Base-by-base conservation (phyloP, 2,329 filamentous ascomycete species). In the Fusarium miscanthi region DNA sequence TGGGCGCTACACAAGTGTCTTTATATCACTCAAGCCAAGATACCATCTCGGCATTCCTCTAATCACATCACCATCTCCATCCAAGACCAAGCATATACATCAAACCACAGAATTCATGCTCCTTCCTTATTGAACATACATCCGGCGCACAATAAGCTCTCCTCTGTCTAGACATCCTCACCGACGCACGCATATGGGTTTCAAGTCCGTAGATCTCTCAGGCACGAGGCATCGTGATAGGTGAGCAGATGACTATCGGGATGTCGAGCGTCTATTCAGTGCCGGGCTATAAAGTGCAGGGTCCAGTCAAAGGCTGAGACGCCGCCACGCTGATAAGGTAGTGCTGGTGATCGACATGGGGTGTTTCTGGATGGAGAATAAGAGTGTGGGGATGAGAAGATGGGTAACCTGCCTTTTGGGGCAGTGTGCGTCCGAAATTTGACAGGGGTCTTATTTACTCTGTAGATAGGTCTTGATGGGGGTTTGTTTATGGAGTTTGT, bases 221-320 rank as follows among this genome's bases (percentile, higher is more conserved):
- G 41, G 51, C 71, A 73, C 71, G 71, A 72, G 71, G 71, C 41
- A 40, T 52, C n/a, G 52, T 72, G 71, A 73, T 73, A 74, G 71
- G 71, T 30, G 59, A 60, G 51, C 41, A 48, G 46, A 31, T 42
- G 40, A 49, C 27, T 49, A 49, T 51, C 52, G 52, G 53, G 43
- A 45, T 66, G 40, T 53, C 31, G 42, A 41, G 63, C 57, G 54
- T 54, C 46, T 49, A 54, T 42, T 68, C 56, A 53, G 25, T 42
- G 63, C 58, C 57, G 57, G 41, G 31, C 31, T 25, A 42, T 33
- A 48, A 30, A 64, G 31, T 54, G 30, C 63, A 68, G 51, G 60
- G 63, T 65, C 71, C 71, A 73, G 71, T 73, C 37, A 73, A 41
- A 59, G 63, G 41, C 33, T 66, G 56, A 45, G 56, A 57, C 23